Conservation (phyloP, 805 yeast genomes). For the Ogataea zsoltii region DNA sequence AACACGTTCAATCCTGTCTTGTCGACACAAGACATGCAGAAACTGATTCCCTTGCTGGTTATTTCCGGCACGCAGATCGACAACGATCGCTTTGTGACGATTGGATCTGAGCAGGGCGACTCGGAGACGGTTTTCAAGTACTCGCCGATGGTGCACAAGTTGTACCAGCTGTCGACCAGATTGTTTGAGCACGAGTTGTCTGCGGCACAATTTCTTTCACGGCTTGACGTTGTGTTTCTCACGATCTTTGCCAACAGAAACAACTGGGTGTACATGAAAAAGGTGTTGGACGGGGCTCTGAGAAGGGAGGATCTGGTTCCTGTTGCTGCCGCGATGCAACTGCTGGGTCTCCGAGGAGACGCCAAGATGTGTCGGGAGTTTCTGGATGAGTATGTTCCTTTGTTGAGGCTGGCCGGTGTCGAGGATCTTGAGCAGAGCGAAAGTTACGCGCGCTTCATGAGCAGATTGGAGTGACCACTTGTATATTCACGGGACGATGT, state of each 20-base stretch:
- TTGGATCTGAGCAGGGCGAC: slow-evolving; percentile 5
- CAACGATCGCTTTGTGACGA: slow-evolving; percentile 22
- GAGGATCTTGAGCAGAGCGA: not conserved
- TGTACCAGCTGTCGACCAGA: slow-evolving; percentile 15
- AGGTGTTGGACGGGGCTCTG: slow-evolving; percentile 16
- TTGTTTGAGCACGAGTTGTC: slow-evolving; percentile 11
- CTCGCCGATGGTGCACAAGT: slow-evolving; percentile 16
- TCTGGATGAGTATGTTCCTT: slow-evolving; percentile 18
- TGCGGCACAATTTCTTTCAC: slow-evolving; percentile 7
- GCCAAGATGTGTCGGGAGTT: slow-evolving; percentile 14
- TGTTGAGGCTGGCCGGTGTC: slow-evolving; percentile 6
- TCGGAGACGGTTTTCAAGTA: slow-evolving; percentile 9
- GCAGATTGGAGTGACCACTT: not conserved
- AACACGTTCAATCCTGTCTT: slow-evolving; percentile 25
- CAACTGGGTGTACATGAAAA: slow-evolving; percentile 18
- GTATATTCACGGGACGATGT: not conserved
- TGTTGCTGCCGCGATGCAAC: slow-evolving; percentile 9
- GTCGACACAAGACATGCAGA: slow-evolving; percentile 17
- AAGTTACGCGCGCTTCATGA: no score
- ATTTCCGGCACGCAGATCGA: slow-evolving; percentile 32
- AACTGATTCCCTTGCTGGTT: slow-evolving; percentile 27
- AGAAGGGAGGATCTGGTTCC: slow-evolving; percentile 17
- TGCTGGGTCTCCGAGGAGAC: slow-evolving; percentile 9
- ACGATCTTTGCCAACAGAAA: slow-evolving; percentile 19
- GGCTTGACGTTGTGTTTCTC: slow-evolving; percentile 18